These are phyloP conservation scores for Alternaria ventricosa DNA, from an alignment of 2,329 filamentous ascomycete genomes.

Conservation along the genomic window DNA sequence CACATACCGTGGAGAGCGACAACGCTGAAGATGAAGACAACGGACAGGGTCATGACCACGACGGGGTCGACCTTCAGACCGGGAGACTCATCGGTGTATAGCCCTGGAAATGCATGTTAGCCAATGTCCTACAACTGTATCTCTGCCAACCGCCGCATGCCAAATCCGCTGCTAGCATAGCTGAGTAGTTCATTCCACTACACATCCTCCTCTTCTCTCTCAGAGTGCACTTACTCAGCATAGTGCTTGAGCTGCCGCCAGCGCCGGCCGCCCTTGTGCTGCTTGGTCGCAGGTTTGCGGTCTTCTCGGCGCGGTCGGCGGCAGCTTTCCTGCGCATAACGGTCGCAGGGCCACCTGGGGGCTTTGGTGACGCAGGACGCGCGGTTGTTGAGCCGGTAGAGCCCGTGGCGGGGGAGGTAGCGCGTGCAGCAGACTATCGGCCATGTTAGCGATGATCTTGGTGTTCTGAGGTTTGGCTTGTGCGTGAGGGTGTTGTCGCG, in stretches of 20 bases:
- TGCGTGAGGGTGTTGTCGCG: neutral
- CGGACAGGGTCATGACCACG: slow-evolving; percentile 91
- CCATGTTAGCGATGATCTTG: slow-evolving; percentile 6
- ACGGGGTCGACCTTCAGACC: slow-evolving; percentile 98
- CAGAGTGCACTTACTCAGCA: slow-evolving; percentile 78
- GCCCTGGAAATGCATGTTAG: slow-evolving; percentile 60
- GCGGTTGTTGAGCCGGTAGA: slow-evolving; percentile 71
- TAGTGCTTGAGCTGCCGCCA: slow-evolving; percentile 95
- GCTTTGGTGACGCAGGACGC: slow-evolving; percentile 84
- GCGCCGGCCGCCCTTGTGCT: slow-evolving; percentile 93
- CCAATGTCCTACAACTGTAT: neutral
- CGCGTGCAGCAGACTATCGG: slow-evolving; percentile 35
- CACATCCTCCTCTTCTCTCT: neutral
- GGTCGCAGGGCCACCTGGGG: slow-evolving; percentile 92
- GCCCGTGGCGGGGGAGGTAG: slow-evolving; percentile 46
- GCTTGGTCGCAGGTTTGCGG: slow-evolving; percentile 89
- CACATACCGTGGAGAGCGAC: slow-evolving; percentile 92
- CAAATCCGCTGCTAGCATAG: neutral
- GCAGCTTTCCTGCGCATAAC: slow-evolving; percentile 94
- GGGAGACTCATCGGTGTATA: slow-evolving; percentile 98
- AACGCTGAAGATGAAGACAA: slow-evolving; percentile 99
- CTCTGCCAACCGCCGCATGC: neutral
- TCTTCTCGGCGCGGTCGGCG: slow-evolving; percentile 95
- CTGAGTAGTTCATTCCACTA: neutral
- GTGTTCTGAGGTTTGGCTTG: neutral